phyloP scores from a whole-genome alignment of 2,329 filamentous ascomycete genomes.

The Exophiala sideris region DNA sequence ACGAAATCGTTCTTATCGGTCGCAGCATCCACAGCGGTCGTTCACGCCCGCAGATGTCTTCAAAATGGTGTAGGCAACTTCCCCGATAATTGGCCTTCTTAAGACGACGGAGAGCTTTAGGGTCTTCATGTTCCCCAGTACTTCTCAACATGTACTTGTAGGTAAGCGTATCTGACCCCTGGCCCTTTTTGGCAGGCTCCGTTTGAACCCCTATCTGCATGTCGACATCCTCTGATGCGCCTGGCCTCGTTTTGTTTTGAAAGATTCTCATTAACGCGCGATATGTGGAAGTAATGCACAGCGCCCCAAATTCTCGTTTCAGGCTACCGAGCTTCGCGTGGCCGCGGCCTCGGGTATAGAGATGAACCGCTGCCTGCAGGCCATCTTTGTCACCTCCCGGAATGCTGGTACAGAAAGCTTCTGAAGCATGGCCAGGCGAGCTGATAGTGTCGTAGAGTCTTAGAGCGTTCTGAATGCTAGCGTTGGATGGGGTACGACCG shows the following conservation, averaged over 20 bases:
- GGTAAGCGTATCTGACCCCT: background rate
- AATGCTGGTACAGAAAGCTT: background rate
- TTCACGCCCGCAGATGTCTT: background rate
- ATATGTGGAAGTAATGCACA: background rate
- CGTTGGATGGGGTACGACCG: constrained; percentile 1
- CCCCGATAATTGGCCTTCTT: background rate
- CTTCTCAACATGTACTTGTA: background rate
- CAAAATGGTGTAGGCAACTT: background rate
- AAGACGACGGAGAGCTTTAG: background rate
- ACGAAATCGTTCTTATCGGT: background rate
- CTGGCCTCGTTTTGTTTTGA: background rate
- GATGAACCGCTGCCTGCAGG: background rate
- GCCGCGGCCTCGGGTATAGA: constrained; percentile 3
- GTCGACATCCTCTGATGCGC: background rate
- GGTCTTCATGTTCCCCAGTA: background rate
- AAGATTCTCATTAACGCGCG: background rate
- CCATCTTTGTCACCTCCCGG: background rate
- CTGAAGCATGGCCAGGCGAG: background rate
- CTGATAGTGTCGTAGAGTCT: constrained; percentile 1
- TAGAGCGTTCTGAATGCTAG: background rate
- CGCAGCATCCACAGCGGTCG: constrained; percentile 1
- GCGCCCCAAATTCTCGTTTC: background rate
- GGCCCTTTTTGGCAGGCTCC: background rate
- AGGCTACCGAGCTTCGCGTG: background rate
- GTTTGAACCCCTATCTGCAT: background rate